Conservation (phyloP, 192 early-diverging fungal genomes). For the Coemansia umbellata region DNA sequence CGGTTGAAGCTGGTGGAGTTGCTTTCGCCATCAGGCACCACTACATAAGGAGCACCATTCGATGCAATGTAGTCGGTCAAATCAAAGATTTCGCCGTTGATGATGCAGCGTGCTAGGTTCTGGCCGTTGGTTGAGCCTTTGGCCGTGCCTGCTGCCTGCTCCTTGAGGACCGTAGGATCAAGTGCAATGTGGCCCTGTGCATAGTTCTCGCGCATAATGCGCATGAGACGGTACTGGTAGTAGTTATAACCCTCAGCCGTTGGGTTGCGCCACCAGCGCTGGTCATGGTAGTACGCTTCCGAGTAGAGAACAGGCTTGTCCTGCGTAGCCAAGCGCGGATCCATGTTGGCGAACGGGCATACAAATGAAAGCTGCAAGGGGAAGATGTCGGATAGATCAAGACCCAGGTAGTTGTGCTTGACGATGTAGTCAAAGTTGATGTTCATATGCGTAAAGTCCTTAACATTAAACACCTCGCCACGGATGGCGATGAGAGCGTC, state of each 20-base stretch:
- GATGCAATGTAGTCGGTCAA: slow-evolving; percentile 62
- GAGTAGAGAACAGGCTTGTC: slow-evolving; percentile 51
- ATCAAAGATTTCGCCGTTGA: slow-evolving; percentile 69
- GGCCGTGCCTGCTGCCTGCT: slow-evolving; percentile 45
- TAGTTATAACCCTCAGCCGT: slow-evolving; percentile 59
- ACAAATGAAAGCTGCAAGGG: slow-evolving; percentile 61
- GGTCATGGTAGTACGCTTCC: slow-evolving; percentile 65
- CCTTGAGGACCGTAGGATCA: slow-evolving; percentile 49
- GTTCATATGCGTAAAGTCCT: slow-evolving; percentile 54
- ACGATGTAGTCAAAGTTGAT: slow-evolving; percentile 50
- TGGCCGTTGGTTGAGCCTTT: slow-evolving; percentile 37
- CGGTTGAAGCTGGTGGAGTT: slow-evolving; percentile 38
- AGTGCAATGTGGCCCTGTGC: slow-evolving; percentile 61
- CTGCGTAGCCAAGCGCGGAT: slow-evolving; percentile 49
- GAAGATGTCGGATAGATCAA: slow-evolving; percentile 63
- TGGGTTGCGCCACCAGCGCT: slow-evolving; percentile 54
- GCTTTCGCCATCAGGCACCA: slow-evolving; percentile 43
- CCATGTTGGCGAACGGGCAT: slow-evolving; percentile 54
- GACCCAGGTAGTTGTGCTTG: slow-evolving; percentile 60
- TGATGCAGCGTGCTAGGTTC: slow-evolving; percentile 52
- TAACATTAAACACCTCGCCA: slow-evolving; percentile 76
- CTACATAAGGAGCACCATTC: slow-evolving; percentile 44
- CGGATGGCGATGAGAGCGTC: slow-evolving; percentile 67
- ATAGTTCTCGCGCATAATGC: slow-evolving; percentile 62
- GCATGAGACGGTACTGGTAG: slow-evolving; percentile 59